Evolutionary conservation across 2,329 filamentous ascomycete species (phyloP), one percentile per base, ranked within the genome.

Genomic region (Cryphonectria carpinicola): DNA sequence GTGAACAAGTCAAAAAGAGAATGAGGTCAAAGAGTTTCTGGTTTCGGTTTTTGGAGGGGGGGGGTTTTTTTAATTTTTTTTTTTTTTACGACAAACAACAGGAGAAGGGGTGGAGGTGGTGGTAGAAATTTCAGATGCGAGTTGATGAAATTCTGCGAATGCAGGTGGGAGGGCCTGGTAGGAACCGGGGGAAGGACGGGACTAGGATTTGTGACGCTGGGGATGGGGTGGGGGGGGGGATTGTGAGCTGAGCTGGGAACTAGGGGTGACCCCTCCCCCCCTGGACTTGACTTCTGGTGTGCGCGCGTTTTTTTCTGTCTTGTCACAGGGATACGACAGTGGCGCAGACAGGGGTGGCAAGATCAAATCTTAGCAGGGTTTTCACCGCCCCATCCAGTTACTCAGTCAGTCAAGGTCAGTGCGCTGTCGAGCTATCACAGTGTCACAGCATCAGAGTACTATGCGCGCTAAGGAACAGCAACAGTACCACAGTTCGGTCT

Each of bases 351-450:
- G 58, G 35, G 58, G 32, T 61, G 35, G 58, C 58, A 61, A 39
- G 58, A 35, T 35, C 58, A 37, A 39, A 32, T 43, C 28, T 32
- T 32, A 32, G 43, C 41, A 65, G 43, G 63, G 41, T 65, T 65
- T 65, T 65, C 63, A 52, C 63, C 63, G 63, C 63, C 43, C 63
- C 28, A 32, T 32, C 28, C 63, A 46, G 43, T 13, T n/a, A n/a
- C 43, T 22, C 43, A 46, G 43, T 46, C 43, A 46, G 43, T 22
- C 43, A 11, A 7, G 39, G 62, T 49, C 63, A 32, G 63, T 65
- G 63, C 63, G 43, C 41, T 58, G 54, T 17, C 14, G 25, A 19
- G 54, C 54, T 17, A 14, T 25, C 11, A 28, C 37, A 49, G n/a
- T 41, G 25, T 14, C 39, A 37, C 46, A 28, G 52, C 17, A 56